Percentiles rank a stretch among this genome's conserved stretches.
Evolutionary conservation across 176 grass and related monocot species (phyloP).

Genomic region (Aegilops longissima): DNA sequence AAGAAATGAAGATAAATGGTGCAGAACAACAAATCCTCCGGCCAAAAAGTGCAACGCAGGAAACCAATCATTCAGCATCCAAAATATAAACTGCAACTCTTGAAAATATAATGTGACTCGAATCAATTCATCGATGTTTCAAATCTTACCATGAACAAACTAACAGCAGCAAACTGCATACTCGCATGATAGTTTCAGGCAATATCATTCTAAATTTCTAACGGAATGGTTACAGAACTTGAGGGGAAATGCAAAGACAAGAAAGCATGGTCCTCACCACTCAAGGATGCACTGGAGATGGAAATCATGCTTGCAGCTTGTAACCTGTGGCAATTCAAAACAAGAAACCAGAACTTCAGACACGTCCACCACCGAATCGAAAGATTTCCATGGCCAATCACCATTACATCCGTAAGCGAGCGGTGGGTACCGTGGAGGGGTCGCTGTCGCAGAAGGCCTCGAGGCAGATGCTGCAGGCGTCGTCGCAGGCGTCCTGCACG

Average conservation of each 20-base stretch:
- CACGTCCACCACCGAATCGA: neutral
- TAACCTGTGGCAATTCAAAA: conserved; percentile 47
- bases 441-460: conserved; percentile 90
- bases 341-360: neutral
- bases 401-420: neutral
- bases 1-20: neutral
- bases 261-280: conserved; percentile 56
- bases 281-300: conserved; percentile 98
- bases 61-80: neutral
- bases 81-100: neutral
- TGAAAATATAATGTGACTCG: neutral
- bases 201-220: neutral
- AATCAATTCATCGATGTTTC: neutral
- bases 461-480: conserved; percentile 96
- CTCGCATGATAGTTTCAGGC: neutral
- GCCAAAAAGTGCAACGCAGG: neutral
- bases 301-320: conserved; percentile 87
- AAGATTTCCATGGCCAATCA: neutral
- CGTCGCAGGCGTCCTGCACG: conserved; percentile 92
- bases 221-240: neutral
- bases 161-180: neutral
- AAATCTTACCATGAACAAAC: neutral
- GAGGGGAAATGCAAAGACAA: neutral
- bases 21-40: neutral
- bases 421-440: conserved; percentile 65